A percentile compares a stretch with the other conserved stretches of the same genome.
phyloP scores from a whole-genome alignment of 2,329 filamentous ascomycete species.

The Trichophyton schoenleinii region DNA sequence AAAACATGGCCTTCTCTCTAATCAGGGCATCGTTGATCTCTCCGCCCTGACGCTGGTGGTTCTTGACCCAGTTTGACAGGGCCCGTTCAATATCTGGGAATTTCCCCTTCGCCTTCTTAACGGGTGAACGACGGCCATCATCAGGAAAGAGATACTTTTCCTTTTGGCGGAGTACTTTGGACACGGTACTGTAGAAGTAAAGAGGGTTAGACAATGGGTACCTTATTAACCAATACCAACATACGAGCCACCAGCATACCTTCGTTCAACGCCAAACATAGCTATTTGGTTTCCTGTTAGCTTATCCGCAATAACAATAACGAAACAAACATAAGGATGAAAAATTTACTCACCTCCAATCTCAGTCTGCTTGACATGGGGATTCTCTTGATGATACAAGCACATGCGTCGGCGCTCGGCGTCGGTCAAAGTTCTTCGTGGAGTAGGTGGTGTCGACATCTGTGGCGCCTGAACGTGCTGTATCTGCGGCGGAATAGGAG shows the following conservation, averaged over 20 bases:
- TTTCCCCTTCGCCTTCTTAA: slow-evolving; percentile 73
- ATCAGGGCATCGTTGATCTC: slow-evolving; percentile 69
- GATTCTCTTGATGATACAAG: slow-evolving; percentile 80
- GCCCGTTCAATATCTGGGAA: slow-evolving; percentile 85
- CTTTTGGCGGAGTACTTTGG: slow-evolving; percentile 86
- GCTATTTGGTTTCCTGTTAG: slow-evolving; percentile 34
- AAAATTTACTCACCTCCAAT: slow-evolving; percentile 54
- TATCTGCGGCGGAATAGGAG: slow-evolving; percentile 38
- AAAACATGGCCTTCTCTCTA: slow-evolving; percentile 69
- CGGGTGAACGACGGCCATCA: slow-evolving; percentile 64
- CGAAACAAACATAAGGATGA: background rate
- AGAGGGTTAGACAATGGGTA: slow-evolving; percentile 3
- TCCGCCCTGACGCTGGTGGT: slow-evolving; percentile 63
- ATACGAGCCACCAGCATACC: slow-evolving; percentile 44
- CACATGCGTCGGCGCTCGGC: slow-evolving; percentile 89
- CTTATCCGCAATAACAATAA: background rate
- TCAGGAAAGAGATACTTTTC: slow-evolving; percentile 83
- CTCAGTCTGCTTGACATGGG: slow-evolving; percentile 83
- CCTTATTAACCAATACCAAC: slow-evolving; percentile 6
- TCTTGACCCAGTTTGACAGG: slow-evolving; percentile 73
- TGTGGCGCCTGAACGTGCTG: slow-evolving; percentile 38
- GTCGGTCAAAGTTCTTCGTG: slow-evolving; percentile 79
- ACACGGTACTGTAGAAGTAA: slow-evolving; percentile 64
- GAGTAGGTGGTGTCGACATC: slow-evolving; percentile 39
- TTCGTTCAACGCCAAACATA: slow-evolving; percentile 92